These are phyloP conservation scores for Candida takata DNA, from an alignment of 805 yeast species.

Conservation along the genomic window DNA sequence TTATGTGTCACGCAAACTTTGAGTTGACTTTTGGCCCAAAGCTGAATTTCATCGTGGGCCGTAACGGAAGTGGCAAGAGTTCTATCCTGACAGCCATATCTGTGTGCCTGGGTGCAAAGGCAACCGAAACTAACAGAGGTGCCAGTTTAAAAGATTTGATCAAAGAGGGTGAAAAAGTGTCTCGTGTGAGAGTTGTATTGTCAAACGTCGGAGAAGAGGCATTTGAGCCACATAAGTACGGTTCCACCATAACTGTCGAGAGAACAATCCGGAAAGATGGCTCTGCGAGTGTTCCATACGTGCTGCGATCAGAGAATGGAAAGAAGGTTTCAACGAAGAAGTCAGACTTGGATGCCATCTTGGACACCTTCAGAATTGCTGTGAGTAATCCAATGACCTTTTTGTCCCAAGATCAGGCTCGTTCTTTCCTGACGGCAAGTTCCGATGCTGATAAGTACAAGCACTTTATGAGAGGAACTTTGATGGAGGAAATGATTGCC, in stretches of 20 bases:
- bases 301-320: conserved; percentile 45
- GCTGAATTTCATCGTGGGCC: conserved; percentile 80
- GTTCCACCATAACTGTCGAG: conserved; percentile 62
- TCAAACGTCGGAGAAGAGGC: conserved; percentile 62
- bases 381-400: conserved; percentile 90
- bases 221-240: conserved; percentile 57
- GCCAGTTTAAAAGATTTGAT: conserved; percentile 61
- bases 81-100: conserved; percentile 84
- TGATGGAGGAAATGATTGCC: conserved; percentile 56
- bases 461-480: conserved; percentile 75
- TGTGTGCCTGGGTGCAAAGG: conserved; percentile 84
- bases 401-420: conserved; percentile 88
- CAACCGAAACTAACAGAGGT: conserved; percentile 83
- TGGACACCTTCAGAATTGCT: conserved; percentile 66
- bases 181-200: conserved; percentile 59
- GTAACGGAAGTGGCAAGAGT: conserved; percentile 88
- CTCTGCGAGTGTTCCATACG: conserved; percentile 42
- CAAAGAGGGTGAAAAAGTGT: conserved; percentile 65
- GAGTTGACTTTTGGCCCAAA: conserved; percentile 69
- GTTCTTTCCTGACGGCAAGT: conserved; percentile 77
- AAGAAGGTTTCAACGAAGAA: conserved; percentile 53
- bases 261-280: conserved; percentile 48
- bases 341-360: conserved; percentile 57
- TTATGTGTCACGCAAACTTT: conserved; percentile 87
- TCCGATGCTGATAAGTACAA: conserved; percentile 65